Evolutionary conservation across 441 rosid genomes (phyloP), one percentile per base, ranked within the genome.

Genomic region (Aquilaria agallochum): DNA sequence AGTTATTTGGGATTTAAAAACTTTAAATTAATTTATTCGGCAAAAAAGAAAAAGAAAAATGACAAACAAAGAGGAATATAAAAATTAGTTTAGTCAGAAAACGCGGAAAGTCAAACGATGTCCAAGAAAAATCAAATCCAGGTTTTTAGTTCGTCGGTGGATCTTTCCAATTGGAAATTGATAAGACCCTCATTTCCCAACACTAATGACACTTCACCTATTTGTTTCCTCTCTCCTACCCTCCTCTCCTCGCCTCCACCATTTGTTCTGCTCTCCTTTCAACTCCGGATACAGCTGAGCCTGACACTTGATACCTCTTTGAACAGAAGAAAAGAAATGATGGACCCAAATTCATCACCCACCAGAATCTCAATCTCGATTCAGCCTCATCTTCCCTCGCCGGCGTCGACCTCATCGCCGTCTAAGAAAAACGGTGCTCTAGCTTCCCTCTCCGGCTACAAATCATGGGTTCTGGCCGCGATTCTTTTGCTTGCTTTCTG

Each of bases 381-480:
- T 4, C 54, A 68, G 11, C 42, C 42, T 4, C 42, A 13, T 20
- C 27, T 20, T 20, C 52, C 75, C 12, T 45, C 75, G 9, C 12
- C 79, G 7, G 55, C 80, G 13, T 20, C 77, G 31, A 1, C 51
- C 9, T 9, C 71, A 2, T 5, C 40, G 1, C 9, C 15, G 9
- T 34, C 55, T 12, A 72, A 71, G 68, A 83, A 70, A 62, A 82
- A 64, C 46, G 58, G 65, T 56, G n/a, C 59, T 10, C 60, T 31
- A 5, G 51, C 78, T 20, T 45, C 74, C 20, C 65, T 79, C 10
- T 71, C 76, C 45, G 68, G 79, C 2, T 83, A 77, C 75, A 85
- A 80, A 70, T 63, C 83, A 48, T 85, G 91, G 88, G 71, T 85
- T n/a, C 42, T 85, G 27, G 56, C 81, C 11, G 88, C 85, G 5